These are phyloP conservation scores for Pascua guehoae DNA, from an alignment of 1,284 basidiomycete genomes.

Conservation along the genomic window DNA sequence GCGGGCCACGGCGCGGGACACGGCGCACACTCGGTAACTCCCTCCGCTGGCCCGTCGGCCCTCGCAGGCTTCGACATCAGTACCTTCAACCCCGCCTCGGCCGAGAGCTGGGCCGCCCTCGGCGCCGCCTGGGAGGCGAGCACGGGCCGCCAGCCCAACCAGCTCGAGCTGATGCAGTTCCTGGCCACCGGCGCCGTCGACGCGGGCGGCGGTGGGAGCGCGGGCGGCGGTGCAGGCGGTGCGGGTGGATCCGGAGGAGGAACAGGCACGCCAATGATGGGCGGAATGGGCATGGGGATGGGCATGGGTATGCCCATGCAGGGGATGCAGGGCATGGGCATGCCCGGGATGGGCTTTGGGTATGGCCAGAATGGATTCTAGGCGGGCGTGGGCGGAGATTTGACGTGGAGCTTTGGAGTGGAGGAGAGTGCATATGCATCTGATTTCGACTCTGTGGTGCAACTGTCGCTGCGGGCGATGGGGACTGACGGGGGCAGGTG, in stretches of 20 bases:
- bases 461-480: too few relatives aligned
- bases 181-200: conserved; percentile 19
- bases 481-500: too few relatives aligned
- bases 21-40: too few relatives aligned
- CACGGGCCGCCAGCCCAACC: conserved; percentile 36
- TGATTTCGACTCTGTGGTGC: too few relatives aligned
- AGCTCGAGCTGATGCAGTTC: conserved; percentile 42
- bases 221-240: not conserved
- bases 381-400: too few relatives aligned
- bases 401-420: too few relatives aligned
- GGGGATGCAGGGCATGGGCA: too few relatives aligned
- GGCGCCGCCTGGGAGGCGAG: conserved; percentile 35
- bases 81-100: conserved; percentile 34
- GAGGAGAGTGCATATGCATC: too few relatives aligned
- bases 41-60: too few relatives aligned
- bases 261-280: not conserved
- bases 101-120: conserved; percentile 32
- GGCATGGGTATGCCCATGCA: conserved; percentile 6
- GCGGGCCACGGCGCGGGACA: not conserved
- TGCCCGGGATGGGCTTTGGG: too few relatives aligned
- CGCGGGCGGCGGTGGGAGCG: conserved; percentile 1
- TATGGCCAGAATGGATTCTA: not conserved
- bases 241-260: not conserved
- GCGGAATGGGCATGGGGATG: conserved; percentile 8
- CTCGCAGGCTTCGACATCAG: conserved; percentile 25